Evolutionary conservation across 2,329 filamentous ascomycete species (phyloP), one percentile per base, ranked within the genome.

Genomic region (Beauveria medogensis): DNA sequence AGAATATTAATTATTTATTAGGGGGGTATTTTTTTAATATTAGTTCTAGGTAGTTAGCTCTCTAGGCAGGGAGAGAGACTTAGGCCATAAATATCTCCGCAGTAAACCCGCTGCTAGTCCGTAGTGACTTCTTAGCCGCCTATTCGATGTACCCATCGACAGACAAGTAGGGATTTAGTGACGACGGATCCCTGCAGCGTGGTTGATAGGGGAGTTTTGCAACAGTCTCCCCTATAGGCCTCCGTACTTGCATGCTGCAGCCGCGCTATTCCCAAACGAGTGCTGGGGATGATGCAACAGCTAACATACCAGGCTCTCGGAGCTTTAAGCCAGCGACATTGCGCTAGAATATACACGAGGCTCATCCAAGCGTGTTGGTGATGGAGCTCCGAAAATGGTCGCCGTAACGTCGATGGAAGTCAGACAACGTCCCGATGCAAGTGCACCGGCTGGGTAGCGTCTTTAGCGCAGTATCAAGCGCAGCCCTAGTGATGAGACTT

Each of bases 171-270:
- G n/a, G n/a, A n/a, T n/a, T n/a, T n/a, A n/a, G n/a, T n/a, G n/a
- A n/a, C n/a, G n/a, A n/a, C n/a, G n/a, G n/a, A n/a, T n/a, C n/a
- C n/a, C n/a, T n/a, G n/a, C n/a, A n/a, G n/a, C n/a, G n/a, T n/a
- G n/a, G n/a, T n/a, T n/a, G n/a, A n/a, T n/a, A n/a, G n/a, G n/a
- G n/a, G n/a, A n/a, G n/a, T n/a, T n/a, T n/a, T n/a, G n/a, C n/a
- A n/a, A n/a, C n/a, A n/a, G n/a, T n/a, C n/a, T n/a, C n/a, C n/a
- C n/a, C n/a, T n/a, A n/a, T n/a, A n/a, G n/a, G n/a, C n/a, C n/a
- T n/a, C n/a, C n/a, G n/a, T n/a, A 59, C 48, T 59, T 44, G 14
- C 47, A 52, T 52, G 37, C 18, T 51, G 34, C 56, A 59, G 48
- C 47, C 26, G 48, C 56, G 40, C 48, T 53, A 59, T 46, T 59